These are phyloP conservation scores for Diaporthe sp. DNA, from an alignment of 2,329 filamentous ascomycete species.

Conservation along the genomic window DNA sequence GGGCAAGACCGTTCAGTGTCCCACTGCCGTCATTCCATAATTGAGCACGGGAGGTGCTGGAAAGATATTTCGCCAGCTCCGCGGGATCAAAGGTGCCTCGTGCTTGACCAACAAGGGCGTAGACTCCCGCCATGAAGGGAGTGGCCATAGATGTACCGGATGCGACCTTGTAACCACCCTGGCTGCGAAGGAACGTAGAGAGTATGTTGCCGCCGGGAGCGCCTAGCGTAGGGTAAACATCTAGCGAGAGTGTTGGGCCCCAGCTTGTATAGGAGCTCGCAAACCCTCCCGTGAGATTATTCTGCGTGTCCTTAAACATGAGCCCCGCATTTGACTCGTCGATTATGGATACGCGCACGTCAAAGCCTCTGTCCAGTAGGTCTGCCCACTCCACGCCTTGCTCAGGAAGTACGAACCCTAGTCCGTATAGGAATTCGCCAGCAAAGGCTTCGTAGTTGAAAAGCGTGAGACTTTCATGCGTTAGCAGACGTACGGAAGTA, in stretches of 20 bases:
- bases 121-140: slow-evolving; percentile 51
- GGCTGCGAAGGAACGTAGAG: slow-evolving; percentile 62
- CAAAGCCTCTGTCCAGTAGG: slow-evolving; percentile 37
- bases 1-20: slow-evolving; percentile 37
- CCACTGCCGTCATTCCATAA: slow-evolving; percentile 45
- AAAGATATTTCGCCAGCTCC: slow-evolving; percentile 18
- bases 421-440: slow-evolving; percentile 29
- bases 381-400: slow-evolving; percentile 41
- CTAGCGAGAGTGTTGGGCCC: slow-evolving; percentile 69
- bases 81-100: slow-evolving; percentile 16
- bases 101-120: slow-evolving; percentile 29
- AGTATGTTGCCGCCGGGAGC: slow-evolving; percentile 67
- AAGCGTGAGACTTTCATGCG: background rate
- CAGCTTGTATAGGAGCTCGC: slow-evolving; percentile 63
- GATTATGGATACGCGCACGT: slow-evolving; percentile 39
- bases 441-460: background rate
- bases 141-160: slow-evolving; percentile 72
- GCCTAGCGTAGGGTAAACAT: slow-evolving; percentile 66
- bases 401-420: slow-evolving; percentile 35
- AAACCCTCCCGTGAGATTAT: slow-evolving; percentile 58
- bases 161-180: slow-evolving; percentile 61
- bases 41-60: slow-evolving; percentile 40
- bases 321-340: slow-evolving; percentile 11
- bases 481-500: background rate
- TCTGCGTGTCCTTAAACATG: slow-evolving; percentile 39